These are phyloP conservation scores for Thraustochytrium striatum DNA, from an alignment of 352 stramenopile genomes.

Conservation along the genomic window DNA sequence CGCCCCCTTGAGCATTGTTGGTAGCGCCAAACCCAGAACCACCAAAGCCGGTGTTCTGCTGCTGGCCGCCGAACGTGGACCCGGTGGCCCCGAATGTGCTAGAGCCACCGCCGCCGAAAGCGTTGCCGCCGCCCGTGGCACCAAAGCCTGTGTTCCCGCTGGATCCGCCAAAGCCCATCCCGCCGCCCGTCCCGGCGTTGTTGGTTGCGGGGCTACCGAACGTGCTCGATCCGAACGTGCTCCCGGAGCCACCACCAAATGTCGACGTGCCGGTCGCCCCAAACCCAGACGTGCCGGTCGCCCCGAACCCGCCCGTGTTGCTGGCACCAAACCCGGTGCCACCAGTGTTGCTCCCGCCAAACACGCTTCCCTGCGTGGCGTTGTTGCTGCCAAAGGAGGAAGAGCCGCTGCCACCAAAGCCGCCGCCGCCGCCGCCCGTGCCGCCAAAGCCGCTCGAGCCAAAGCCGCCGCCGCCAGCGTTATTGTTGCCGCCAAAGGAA, in stretches of 20 bases:
- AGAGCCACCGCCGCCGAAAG: not conserved
- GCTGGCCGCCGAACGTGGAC: not conserved
- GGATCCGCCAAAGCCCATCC: not conserved
- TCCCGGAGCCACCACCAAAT: not conserved
- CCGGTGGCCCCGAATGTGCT: not conserved
- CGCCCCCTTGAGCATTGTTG: slow-evolving; percentile 24
- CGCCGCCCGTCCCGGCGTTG: not conserved
- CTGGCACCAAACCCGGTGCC: slow-evolving; percentile 26
- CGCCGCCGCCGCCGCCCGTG: not conserved
- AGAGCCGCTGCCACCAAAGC: not conserved
- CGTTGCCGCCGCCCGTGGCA: not conserved
- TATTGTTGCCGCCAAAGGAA: not conserved
- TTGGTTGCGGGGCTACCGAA: not conserved
- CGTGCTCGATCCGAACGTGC: not conserved
- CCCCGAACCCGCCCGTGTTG: slow-evolving; percentile 3
- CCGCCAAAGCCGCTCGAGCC: not conserved
- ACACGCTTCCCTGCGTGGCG: not conserved
- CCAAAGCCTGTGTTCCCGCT: slow-evolving; percentile 1
- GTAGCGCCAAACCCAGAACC: not conserved
- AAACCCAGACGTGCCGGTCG: not conserved
- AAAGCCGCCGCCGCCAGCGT: not conserved
- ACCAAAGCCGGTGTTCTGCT: not conserved
- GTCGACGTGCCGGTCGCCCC: not conserved
- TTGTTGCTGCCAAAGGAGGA: not conserved
- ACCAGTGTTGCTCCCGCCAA: not conserved